Base-by-base conservation (phyloP, 306 rosid species). In the Sechiopsis laciniata region DNA sequence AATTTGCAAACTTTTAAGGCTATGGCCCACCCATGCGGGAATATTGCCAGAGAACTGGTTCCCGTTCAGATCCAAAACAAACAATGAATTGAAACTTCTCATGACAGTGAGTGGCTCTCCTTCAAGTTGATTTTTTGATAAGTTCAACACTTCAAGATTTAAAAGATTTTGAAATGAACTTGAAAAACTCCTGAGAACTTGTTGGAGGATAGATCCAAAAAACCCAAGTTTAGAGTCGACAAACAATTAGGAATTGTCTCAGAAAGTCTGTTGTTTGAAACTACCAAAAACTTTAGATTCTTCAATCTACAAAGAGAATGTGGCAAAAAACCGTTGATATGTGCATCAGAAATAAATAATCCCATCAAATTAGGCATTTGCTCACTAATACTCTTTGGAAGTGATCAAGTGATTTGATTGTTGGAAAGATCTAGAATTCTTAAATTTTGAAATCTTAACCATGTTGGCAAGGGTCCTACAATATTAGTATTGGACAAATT, bases 111-210 rank as follows among this genome's bases (percentile, higher is more conserved):
- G 76, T 21, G 77, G 11, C 3, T 15, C 15, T 13, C 78, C 78
- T 1, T 17, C 26, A 29, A 81, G 8, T 0, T 2, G 24, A 13
- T 81, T 81, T 8, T 42, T 53, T 0, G 64, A 55, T 13, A 77
- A 24, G 6, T 12, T 2, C 22, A 75, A 7, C 2, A 14, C 2
- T 17, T 32, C 2, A 0, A 80, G 71, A 1, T 2, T 0, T 13
- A 17, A 14, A 2, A 77, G 40, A 0, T 65, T 22, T 10, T 53
- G 61, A 2, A 65, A 17, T 20, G 78, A 56, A 12, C 3, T 17
- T 0, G 84, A 76, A 8, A 77, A n/a, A 6, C 15, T n/a, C 80
- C 84, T 0, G 75, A 76, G 10, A 80, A 16, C 1, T 11, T 2
- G 16, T 79, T 79, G 19, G 55, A 0, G 0, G 52, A 53, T 52